Conservation (phyloP, 1,284 basidiomycete species). For the Taiwanofungus camphoratus region DNA sequence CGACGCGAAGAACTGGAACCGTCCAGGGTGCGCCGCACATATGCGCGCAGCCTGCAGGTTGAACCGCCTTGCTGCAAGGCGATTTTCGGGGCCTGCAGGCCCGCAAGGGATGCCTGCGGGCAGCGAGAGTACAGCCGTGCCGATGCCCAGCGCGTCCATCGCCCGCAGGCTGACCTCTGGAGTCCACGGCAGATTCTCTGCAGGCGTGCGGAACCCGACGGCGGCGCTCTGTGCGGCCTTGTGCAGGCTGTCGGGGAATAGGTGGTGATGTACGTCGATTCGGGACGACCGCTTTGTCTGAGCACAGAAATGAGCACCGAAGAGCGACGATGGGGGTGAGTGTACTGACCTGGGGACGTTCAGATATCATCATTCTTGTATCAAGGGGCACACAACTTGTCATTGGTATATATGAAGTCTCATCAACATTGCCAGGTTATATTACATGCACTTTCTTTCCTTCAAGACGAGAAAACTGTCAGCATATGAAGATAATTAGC, state of each 20-base stretch:
- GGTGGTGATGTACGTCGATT: conserved; percentile 71
- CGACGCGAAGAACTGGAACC: conserved; percentile 64
- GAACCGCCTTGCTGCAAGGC: conserved; percentile 35
- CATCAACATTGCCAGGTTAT: no score
- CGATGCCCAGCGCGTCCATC: conserved; percentile 54
- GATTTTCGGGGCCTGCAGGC: conserved; percentile 36
- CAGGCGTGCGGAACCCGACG: conserved; percentile 55
- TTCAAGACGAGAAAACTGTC: no score
- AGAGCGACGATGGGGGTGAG: no score
- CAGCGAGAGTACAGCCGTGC: conserved; percentile 57
- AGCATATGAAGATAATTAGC: no score
- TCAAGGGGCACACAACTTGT: no score
- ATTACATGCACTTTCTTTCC: no score
- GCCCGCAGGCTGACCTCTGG: conserved; percentile 47
- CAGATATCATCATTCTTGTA: no score
- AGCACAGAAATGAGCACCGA: no score
- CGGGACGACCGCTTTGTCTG: no score
- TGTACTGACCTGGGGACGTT: no score
- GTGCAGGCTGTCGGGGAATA: conserved; percentile 45
- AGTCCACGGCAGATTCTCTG: conserved; percentile 61
- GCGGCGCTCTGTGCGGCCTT: conserved; percentile 32
- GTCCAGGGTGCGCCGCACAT: conserved; percentile 39
- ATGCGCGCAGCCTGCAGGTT: conserved; percentile 45
- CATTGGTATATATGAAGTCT: no score
- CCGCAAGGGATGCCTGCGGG: conserved; percentile 48